Evolutionary conservation across 441 rosid species (phyloP).

Genomic region (Macaranga tanarius): DNA sequence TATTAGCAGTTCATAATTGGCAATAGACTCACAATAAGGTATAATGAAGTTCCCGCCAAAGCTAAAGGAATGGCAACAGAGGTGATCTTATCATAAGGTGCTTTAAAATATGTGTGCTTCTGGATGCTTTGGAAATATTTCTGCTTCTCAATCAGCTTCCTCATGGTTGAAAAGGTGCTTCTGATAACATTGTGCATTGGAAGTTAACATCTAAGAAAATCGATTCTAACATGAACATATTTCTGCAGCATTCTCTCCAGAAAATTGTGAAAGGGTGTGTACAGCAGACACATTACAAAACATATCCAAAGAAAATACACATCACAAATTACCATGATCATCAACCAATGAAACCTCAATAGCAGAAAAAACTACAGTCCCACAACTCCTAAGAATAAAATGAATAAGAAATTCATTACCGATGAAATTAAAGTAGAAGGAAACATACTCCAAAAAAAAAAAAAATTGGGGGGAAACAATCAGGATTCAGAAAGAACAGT

Average conservation of each 20-base stretch:
- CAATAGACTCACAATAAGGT: no score
- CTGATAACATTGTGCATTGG: constrained; percentile 45
- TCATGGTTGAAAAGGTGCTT: constrained; percentile 67
- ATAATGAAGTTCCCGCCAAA: constrained; percentile 53
- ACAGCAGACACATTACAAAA: no score
- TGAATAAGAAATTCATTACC: no score
- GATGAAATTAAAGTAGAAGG: no score
- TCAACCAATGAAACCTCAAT: neutral
- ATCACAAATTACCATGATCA: no score
- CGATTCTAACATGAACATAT: neutral
- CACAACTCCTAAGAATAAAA: neutral
- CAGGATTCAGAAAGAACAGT: no score
- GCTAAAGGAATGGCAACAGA: constrained; percentile 76
- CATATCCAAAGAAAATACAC: no score
- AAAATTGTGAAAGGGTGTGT: neutral
- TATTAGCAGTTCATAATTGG: no score
- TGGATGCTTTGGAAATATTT: constrained; percentile 62
- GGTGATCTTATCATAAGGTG: constrained; percentile 70
- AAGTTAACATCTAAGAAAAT: neutral
- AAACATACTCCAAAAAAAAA: no score
- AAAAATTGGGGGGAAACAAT: no score
- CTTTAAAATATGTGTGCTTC: constrained; percentile 72
- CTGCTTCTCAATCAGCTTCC: constrained; percentile 79
- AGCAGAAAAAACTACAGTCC: neutral
- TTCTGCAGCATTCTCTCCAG: neutral